A percentile compares a stretch with the other conserved stretches of the same genome.
These are phyloP conservation scores for Penicillium sp. DNA, from an alignment of 2,329 filamentous ascomycete species.

Conservation along the genomic window DNA sequence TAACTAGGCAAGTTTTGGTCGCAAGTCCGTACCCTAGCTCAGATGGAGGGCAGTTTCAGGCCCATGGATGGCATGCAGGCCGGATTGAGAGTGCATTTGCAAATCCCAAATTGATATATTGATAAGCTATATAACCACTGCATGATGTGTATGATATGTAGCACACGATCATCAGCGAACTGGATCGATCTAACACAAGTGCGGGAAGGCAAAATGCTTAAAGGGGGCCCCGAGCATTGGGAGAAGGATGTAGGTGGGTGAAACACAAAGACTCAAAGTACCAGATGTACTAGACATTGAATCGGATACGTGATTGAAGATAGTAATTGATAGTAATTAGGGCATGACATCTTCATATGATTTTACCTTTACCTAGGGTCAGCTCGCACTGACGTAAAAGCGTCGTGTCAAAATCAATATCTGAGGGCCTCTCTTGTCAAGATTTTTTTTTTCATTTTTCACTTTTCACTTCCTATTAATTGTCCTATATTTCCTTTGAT, in stretches of 20 bases:
- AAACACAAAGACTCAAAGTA: background rate
- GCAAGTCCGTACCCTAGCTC: background rate
- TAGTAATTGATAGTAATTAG: background rate
- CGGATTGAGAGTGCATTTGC: background rate
- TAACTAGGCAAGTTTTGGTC: background rate
- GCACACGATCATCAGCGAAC: slow-evolving; percentile 11
- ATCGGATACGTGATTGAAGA: background rate
- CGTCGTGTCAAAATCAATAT: slow-evolving; percentile 2
- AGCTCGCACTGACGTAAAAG: slow-evolving; percentile 20
- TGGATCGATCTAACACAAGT: slow-evolving; percentile 9
- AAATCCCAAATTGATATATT: background rate
- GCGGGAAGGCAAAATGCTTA: slow-evolving; percentile 13
- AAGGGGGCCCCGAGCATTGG: slow-evolving; percentile 6
- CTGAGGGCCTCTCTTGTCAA: no score
- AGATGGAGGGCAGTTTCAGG: background rate
- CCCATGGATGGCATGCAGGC: background rate
- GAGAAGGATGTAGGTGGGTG: background rate
- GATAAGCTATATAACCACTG: slow-evolving; percentile 5
- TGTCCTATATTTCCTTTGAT: background rate
- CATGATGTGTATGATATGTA: slow-evolving; percentile 15
- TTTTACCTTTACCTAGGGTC: background rate
- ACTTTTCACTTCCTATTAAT: slow-evolving; percentile 1
- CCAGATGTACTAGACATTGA: background rate
- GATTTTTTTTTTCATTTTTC: background rate
- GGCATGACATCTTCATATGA: slow-evolving; percentile 10